These are phyloP conservation scores for Dioszegia crocea DNA, from an alignment of 768 basidiomycete genomes.

Conservation along the genomic window DNA sequence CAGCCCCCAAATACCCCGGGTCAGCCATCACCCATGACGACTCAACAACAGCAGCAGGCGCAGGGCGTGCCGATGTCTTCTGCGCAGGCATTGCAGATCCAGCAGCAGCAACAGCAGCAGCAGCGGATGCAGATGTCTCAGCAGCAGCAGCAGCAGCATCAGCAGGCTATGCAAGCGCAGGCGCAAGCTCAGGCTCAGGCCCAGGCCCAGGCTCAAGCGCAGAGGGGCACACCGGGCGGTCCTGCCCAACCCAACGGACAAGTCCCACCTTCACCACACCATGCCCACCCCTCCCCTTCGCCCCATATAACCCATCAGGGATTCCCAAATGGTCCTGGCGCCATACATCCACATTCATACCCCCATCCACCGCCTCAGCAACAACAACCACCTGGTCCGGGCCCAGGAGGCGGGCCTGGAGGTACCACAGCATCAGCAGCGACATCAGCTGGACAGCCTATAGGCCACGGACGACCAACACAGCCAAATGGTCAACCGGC, in stretches of 20 bases:
- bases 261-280: conserved; percentile 37
- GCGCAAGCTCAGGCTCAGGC: conserved; percentile 18
- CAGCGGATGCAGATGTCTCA: conserved; percentile 7
- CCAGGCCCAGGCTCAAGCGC: conserved; percentile 11
- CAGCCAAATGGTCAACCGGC: background rate
- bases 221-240: background rate
- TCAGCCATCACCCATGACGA: background rate
- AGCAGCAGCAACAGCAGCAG: conserved; percentile 29
- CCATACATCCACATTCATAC: conserved; percentile 37
- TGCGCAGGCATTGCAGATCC: conserved; percentile 26
- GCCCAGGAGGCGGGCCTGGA: background rate
- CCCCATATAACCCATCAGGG: conserved; percentile 40
- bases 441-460: background rate
- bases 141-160: conserved; percentile 14
- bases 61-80: conserved; percentile 9
- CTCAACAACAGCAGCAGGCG: conserved; percentile 12
- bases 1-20: conserved; percentile 41
- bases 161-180: conserved; percentile 14
- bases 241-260: background rate
- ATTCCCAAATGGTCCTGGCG: conserved; percentile 24
- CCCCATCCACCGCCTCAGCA: conserved; percentile 27
- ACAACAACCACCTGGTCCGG: conserved; percentile 1
- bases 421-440: background rate
- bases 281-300: conserved; percentile 39
- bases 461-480: background rate